Conservation (phyloP, 2,329 filamentous ascomycete species). For the Parastagonospora avenae region DNA sequence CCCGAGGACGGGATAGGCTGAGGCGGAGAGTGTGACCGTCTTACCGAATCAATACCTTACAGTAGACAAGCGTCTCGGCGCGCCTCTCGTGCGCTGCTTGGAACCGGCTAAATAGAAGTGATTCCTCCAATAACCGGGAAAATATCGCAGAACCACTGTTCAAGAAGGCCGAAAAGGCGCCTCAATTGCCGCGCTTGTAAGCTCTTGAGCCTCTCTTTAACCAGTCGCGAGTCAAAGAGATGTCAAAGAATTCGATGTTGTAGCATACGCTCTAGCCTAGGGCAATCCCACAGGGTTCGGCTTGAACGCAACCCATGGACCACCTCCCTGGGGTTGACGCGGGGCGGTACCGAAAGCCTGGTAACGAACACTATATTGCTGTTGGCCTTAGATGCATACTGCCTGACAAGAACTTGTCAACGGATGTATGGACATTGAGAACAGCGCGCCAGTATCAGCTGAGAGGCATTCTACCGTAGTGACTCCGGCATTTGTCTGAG, state of each 20-base stretch:
- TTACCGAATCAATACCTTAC: constrained; percentile 31
- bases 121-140: constrained; percentile 25
- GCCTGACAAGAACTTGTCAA: no score
- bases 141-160: constrained; percentile 14
- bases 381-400: neutral
- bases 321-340: neutral
- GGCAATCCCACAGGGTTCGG: neutral
- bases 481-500: no score
- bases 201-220: constrained; percentile 10
- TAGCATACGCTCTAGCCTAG: neutral
- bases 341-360: neutral
- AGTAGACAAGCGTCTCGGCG: constrained; percentile 31
- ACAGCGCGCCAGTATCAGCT: no score
- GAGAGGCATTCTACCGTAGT: no score
- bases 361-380: neutral
- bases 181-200: constrained; percentile 3
- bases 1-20: constrained; percentile 16
- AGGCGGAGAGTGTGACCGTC: constrained; percentile 31
- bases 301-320: neutral
- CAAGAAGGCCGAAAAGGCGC: constrained; percentile 10
- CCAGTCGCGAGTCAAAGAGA: neutral
- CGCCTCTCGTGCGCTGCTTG: constrained; percentile 16
- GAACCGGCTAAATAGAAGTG: constrained; percentile 31
- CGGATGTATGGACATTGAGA: no score
- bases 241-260: constrained; percentile 4